A percentile compares a stretch with the other conserved stretches of the same genome.
phyloP scores from a whole-genome alignment of 768 basidiomycete species.

The Panaeolus papilionaceus region DNA sequence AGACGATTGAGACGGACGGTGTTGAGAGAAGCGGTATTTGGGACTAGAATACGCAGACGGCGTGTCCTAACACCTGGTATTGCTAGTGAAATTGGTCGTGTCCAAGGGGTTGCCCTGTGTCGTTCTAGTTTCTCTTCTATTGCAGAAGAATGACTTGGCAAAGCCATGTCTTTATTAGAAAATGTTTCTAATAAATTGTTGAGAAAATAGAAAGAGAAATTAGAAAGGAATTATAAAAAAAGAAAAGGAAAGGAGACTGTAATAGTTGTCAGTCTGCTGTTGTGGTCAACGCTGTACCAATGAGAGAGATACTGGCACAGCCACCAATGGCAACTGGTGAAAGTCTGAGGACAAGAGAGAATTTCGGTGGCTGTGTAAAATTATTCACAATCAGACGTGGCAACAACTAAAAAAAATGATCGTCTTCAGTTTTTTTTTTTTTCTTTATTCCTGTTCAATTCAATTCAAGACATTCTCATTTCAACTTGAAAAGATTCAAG shows the following conservation, averaged over 20 bases:
- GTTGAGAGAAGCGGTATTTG: slow-evolving; percentile 56
- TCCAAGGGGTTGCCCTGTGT: slow-evolving; percentile 49
- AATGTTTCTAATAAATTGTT: neutral
- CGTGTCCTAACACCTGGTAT: slow-evolving; percentile 65
- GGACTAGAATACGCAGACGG: slow-evolving; percentile 62
- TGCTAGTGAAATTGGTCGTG: slow-evolving; percentile 60
- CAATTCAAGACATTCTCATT: neutral
- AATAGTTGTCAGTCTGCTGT: neutral
- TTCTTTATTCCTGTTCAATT: neutral
- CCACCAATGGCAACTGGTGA: slow-evolving; percentile 15
- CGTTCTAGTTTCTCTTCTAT: slow-evolving; percentile 47
- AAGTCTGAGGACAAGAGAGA: slow-evolving; percentile 13
- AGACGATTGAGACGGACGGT: slow-evolving; percentile 51
- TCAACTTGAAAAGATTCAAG: too few species aligned
- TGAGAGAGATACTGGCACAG: slow-evolving; percentile 15
- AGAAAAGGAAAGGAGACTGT: neutral
- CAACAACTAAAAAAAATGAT: slow-evolving; percentile 3
- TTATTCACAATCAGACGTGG: neutral
- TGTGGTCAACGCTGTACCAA: slow-evolving; percentile 1
- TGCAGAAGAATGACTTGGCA: slow-evolving; percentile 51
- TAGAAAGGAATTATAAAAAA: neutral
- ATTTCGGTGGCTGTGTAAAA: slow-evolving; percentile 21
- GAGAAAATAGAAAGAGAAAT: neutral
- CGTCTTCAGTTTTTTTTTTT: slow-evolving; percentile 9
- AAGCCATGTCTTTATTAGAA: slow-evolving; percentile 20